A percentile compares a stretch with the other conserved stretches of the same genome.
These are phyloP conservation scores for Hericium alpestre DNA, from an alignment of 768 basidiomycete species.

Conservation along the genomic window DNA sequence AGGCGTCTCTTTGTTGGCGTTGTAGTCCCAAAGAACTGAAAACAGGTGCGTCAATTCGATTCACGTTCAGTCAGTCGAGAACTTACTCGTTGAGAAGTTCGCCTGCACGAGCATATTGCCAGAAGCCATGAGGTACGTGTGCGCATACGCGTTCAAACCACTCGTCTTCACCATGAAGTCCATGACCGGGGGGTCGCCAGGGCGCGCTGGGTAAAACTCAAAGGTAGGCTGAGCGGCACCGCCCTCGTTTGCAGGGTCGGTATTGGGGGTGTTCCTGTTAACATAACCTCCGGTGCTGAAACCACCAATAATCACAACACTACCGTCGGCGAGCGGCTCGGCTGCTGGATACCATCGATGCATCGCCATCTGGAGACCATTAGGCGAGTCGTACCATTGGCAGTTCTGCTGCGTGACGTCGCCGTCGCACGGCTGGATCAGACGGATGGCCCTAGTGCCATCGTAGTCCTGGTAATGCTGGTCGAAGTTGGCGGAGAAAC, in stretches of 20 bases:
- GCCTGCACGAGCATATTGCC: conserved; percentile 78
- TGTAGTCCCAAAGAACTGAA: conserved; percentile 41
- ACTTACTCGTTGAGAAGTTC: conserved; percentile 63
- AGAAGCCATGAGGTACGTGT: conserved; percentile 63
- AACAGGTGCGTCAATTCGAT: conserved; percentile 6
- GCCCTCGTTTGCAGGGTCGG: conserved; percentile 50
- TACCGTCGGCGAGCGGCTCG: conserved; percentile 67
- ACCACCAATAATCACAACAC: conserved; percentile 71
- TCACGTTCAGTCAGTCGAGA: neutral
- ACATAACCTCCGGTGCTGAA: conserved; percentile 72
- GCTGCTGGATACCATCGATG: conserved; percentile 73
- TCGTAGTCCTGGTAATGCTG: conserved; percentile 70
- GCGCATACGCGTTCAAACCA: conserved; percentile 70
- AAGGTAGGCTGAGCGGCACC: conserved; percentile 72
- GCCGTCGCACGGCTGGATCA: conserved; percentile 64
- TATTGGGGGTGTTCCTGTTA: conserved; percentile 61
- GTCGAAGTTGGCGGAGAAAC: conserved; percentile 41
- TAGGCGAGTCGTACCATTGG: conserved; percentile 63
- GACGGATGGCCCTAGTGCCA: conserved; percentile 68
- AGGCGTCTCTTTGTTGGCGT: conserved; percentile 43
- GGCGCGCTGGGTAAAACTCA: conserved; percentile 70
- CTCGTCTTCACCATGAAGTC: conserved; percentile 62
- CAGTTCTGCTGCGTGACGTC: conserved; percentile 39
- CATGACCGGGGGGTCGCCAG: conserved; percentile 38
- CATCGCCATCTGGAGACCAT: conserved; percentile 52